phyloP scores from a whole-genome alignment of 2,329 filamentous ascomycete genomes.

The Hypoxylon sp. region DNA sequence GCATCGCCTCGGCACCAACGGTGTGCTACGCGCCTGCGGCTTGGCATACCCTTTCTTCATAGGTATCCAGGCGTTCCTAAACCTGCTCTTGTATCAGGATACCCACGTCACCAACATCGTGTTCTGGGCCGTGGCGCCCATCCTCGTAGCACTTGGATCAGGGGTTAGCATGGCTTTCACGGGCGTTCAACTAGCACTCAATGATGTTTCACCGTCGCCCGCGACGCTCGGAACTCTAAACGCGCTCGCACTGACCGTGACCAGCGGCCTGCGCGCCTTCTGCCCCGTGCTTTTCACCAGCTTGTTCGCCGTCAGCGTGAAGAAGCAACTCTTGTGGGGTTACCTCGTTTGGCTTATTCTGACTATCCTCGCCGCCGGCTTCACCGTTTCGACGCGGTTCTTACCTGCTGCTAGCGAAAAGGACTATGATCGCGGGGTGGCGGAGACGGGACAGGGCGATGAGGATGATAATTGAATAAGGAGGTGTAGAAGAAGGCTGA shows the following conservation, averaged over 20 bases:
- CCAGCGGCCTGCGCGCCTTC: slow-evolving; percentile 74
- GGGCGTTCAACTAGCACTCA: slow-evolving; percentile 78
- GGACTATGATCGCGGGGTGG: slow-evolving; percentile 33
- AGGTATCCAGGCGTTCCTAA: slow-evolving; percentile 65
- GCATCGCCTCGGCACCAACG: slow-evolving; percentile 74
- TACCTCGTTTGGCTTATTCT: slow-evolving; percentile 77
- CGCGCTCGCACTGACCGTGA: slow-evolving; percentile 73
- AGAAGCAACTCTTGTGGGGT: slow-evolving; percentile 72
- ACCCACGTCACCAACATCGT: slow-evolving; percentile 54
- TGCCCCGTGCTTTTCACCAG: slow-evolving; percentile 76
- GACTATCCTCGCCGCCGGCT: slow-evolving; percentile 56
- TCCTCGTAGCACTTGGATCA: slow-evolving; percentile 67
- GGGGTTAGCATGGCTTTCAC: slow-evolving; percentile 80
- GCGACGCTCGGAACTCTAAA: slow-evolving; percentile 79
- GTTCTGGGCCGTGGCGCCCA: slow-evolving; percentile 71
- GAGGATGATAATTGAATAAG: slow-evolving; percentile 11
- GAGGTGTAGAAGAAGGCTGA: not conserved
- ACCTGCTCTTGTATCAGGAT: slow-evolving; percentile 67
- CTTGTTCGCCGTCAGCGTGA: slow-evolving; percentile 77
- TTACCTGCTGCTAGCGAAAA: slow-evolving; percentile 56
- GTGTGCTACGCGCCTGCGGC: slow-evolving; percentile 72
- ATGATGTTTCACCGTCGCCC: slow-evolving; percentile 78
- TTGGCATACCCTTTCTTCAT: slow-evolving; percentile 76
- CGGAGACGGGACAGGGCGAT: slow-evolving; percentile 22
- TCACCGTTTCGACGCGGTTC: slow-evolving; percentile 52